Evolutionary conservation across 495 filamentous ascomycete genomes (phyloP).

Genomic region (Astrothelium subdiscretum): DNA sequence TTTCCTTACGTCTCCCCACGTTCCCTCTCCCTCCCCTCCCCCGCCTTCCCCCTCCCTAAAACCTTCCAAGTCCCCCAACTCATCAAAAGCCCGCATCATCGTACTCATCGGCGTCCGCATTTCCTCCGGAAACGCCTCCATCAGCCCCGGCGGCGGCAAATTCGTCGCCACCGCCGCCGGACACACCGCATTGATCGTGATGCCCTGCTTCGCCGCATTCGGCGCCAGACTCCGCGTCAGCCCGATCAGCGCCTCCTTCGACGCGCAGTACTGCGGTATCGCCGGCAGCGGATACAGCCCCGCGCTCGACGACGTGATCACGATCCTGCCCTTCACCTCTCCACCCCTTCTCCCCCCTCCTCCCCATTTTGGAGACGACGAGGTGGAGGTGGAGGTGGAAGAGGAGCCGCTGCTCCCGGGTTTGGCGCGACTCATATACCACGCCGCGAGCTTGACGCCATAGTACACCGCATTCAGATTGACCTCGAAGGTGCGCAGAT

Average conservation of each 20-base stretch:
- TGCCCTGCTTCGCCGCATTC: conserved; percentile 21
- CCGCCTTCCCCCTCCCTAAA: too few relatives aligned
- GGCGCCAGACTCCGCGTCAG: conserved; percentile 23
- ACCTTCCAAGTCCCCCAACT: conserved; percentile 8
- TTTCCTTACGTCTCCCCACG: background rate
- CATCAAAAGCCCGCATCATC: conserved; percentile 20
- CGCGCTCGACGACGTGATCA: conserved; percentile 21
- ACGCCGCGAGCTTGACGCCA: conserved; percentile 33
- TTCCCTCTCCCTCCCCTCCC: conserved; percentile 11
- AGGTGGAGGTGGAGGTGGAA: conserved; percentile 9
- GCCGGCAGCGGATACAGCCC: conserved; percentile 23
- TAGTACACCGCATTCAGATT: conserved; percentile 33
- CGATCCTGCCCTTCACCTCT: conserved; percentile 13
- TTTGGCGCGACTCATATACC: conserved; percentile 26
- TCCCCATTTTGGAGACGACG: conserved; percentile 9
- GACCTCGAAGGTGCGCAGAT: conserved; percentile 32
- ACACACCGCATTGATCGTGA: conserved; percentile 32
- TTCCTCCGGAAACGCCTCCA: conserved; percentile 28
- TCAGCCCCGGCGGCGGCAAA: conserved; percentile 26
- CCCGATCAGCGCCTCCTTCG: conserved; percentile 30
- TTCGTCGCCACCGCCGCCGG: conserved; percentile 29
- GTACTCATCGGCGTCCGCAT: conserved; percentile 33
- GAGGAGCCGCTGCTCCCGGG: conserved; percentile 12
- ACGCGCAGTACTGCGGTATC: conserved; percentile 27
- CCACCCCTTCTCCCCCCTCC: conserved; percentile 8